These are phyloP conservation scores for Besnoitia besnoiti DNA, from an alignment of 169 alveolate genomes.

Conservation along the genomic window DNA sequence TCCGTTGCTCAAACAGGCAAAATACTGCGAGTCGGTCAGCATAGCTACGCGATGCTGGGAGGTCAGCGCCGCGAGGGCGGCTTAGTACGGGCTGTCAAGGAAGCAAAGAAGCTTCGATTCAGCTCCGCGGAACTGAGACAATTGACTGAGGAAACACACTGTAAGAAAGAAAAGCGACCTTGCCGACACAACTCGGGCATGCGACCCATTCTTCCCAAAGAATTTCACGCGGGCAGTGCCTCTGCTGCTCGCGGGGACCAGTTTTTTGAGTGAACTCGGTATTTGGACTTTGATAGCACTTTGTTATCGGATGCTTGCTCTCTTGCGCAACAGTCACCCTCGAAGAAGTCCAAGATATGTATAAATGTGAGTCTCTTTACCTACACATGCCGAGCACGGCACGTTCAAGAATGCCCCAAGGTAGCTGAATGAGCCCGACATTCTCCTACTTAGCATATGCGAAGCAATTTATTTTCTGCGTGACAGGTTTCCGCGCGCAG, in stretches of 20 bases:
- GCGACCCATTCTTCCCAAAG: neutral
- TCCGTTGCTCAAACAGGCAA: no score
- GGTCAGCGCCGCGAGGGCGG: slow-evolving; percentile 30
- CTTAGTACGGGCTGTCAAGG: slow-evolving; percentile 11
- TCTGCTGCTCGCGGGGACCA: neutral
- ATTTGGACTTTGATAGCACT: no score
- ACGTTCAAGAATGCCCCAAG: neutral
- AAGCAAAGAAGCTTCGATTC: slow-evolving; percentile 63
- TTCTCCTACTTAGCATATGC: neutral
- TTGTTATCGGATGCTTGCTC: no score
- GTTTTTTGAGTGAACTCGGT: neutral
- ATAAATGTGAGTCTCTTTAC: slow-evolving; percentile 31
- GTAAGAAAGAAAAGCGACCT: slow-evolving; percentile 19
- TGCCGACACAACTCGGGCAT: no score
- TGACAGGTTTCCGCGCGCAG: slow-evolving; percentile 64
- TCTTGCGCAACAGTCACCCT: slow-evolving; percentile 29
- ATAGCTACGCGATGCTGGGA: slow-evolving; percentile 26
- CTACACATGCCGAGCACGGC: no score
- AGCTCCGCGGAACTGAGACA: slow-evolving; percentile 60
- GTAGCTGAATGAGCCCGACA: neutral
- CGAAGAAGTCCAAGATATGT: slow-evolving; percentile 65
- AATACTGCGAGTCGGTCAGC: no score
- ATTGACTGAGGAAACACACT: slow-evolving; percentile 58
- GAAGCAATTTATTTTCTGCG: neutral
- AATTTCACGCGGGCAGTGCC: no score